These are phyloP conservation scores for Teunomyces aglyptinius DNA, from an alignment of 805 yeast species.

Conservation along the genomic window DNA sequence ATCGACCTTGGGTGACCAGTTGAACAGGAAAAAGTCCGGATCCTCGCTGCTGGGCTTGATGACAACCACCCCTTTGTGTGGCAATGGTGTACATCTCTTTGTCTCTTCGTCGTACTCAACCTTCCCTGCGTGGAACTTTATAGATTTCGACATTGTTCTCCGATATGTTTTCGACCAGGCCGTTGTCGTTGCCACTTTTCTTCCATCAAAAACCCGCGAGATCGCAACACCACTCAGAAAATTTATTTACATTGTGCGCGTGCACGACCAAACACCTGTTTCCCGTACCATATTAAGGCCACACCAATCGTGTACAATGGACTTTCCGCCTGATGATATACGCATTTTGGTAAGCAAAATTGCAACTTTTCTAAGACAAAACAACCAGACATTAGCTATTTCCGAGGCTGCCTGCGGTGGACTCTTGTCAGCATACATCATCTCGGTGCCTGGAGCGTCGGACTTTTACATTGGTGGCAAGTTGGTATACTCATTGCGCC, in stretches of 20 bases:
- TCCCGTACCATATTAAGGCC: too few species aligned
- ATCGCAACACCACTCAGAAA: background rate
- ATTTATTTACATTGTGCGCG: background rate
- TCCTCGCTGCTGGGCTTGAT: constrained; percentile 66
- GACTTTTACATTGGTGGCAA: constrained; percentile 82
- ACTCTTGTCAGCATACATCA: constrained; percentile 71
- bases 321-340: constrained; percentile 63
- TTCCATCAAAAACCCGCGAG: background rate
- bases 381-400: constrained; percentile 68
- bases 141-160: constrained; percentile 18
- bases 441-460: constrained; percentile 84
- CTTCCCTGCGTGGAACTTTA: constrained; percentile 74
- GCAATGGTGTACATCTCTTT: constrained; percentile 65
- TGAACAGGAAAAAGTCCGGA: constrained; percentile 65
- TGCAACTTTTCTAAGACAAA: constrained; percentile 50
- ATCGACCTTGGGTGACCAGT: constrained; percentile 67
- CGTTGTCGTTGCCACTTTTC: constrained; percentile 2
- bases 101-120: constrained; percentile 64
- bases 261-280: constrained; percentile 5
- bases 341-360: constrained; percentile 52
- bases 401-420: constrained; percentile 94
- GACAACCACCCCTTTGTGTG: constrained; percentile 63
- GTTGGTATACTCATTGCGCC: constrained; percentile 71
- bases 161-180: background rate
- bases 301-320: constrained; percentile 16